Evolutionary conservation across 345 rosid genomes (phyloP).

Genomic region (Cochlearia excelsa): DNA sequence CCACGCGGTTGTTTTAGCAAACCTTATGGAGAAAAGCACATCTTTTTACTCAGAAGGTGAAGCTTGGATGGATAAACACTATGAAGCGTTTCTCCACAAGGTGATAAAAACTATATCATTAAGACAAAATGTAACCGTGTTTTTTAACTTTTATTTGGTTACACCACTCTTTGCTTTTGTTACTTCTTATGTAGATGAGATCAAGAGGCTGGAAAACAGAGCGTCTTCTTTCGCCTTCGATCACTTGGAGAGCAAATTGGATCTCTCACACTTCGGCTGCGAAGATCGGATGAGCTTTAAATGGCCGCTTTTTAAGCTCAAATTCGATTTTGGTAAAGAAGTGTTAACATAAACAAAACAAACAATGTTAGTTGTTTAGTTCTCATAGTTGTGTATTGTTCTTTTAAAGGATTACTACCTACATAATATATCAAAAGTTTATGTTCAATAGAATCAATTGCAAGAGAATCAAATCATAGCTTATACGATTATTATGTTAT

Average conservation of each 20-base stretch:
- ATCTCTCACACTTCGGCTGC: constrained; percentile 33
- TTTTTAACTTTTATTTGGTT: background rate
- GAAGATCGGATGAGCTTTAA: constrained; percentile 50
- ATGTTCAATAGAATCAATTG: no score
- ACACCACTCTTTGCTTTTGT: background rate
- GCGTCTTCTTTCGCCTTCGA: constrained; percentile 70
- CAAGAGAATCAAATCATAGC: no score
- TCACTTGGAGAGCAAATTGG: constrained; percentile 86
- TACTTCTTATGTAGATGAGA: constrained; percentile 47
- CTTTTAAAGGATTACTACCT: no score
- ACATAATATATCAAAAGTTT: no score
- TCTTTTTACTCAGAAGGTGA: constrained; percentile 46
- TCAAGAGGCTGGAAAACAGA: constrained; percentile 79
- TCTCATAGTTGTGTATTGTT: background rate
- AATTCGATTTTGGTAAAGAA: background rate
- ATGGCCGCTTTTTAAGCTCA: background rate
- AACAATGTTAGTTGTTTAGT: no score
- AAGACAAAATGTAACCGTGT: background rate
- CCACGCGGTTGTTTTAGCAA: constrained; percentile 64
- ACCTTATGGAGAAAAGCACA: constrained; percentile 27
- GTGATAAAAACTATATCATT: constrained; percentile 35
- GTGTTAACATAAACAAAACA: no score
- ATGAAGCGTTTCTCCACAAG: constrained; percentile 56
- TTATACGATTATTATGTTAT: no score
- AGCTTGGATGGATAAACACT: constrained; percentile 78